phyloP scores from a whole-genome alignment of 768 basidiomycete species.

The Pholiota molesta region DNA sequence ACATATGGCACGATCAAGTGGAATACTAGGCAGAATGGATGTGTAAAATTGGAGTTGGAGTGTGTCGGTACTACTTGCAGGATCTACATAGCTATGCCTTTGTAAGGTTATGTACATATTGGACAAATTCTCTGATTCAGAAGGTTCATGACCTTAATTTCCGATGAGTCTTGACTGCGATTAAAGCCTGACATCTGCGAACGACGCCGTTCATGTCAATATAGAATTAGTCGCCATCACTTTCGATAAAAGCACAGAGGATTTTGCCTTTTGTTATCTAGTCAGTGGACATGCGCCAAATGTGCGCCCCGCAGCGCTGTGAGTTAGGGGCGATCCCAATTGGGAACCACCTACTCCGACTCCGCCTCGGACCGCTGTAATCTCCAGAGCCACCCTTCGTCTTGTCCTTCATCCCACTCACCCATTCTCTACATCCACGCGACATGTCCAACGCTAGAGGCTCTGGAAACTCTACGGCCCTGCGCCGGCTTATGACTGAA shows the following conservation, averaged over 20 bases:
- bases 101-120: no score
- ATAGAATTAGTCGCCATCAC: no score
- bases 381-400: not conserved
- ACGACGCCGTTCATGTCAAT: not conserved
- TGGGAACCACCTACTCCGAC: not conserved
- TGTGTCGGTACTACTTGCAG: no score
- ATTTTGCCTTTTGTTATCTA: no score
- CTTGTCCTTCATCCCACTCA: not conserved
- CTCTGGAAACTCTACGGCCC: conserved; percentile 67
- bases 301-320: not conserved
- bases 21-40: no score
- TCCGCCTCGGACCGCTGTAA: not conserved
- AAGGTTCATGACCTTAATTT: no score
- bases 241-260: no score
- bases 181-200: not conserved
- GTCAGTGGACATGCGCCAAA: not conserved
- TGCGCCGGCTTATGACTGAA: conserved; percentile 90
- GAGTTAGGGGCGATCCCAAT: not conserved
- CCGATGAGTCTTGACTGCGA: no score
- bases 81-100: no score
- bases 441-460: conserved; percentile 36
- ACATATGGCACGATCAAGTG: no score
- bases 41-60: no score
- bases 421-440: conserved; percentile 25
- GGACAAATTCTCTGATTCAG: no score